These are phyloP conservation scores for Cryphonectria radicalis DNA, from an alignment of 2,329 filamentous ascomycete species.

Conservation along the genomic window DNA sequence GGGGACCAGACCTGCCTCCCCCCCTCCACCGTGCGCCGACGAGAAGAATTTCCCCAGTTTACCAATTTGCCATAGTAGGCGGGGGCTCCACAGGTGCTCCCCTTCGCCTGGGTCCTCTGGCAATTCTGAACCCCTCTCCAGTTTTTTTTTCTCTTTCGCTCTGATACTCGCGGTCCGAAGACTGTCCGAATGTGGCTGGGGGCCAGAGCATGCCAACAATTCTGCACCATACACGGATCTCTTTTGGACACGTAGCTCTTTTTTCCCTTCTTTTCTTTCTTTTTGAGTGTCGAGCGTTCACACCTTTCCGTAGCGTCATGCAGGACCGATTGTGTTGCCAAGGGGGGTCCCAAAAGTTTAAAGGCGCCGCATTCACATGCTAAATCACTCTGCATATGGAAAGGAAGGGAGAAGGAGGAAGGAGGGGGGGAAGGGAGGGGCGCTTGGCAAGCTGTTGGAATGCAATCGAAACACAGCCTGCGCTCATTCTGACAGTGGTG, in stretches of 20 bases:
- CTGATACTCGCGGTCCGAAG: conserved; percentile 28
- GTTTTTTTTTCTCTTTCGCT: conserved; percentile 27
- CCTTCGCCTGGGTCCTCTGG: conserved; percentile 14
- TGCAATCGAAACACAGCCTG: neutral
- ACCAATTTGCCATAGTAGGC: conserved; percentile 14
- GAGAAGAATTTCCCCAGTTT: conserved; percentile 27
- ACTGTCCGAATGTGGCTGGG: conserved; percentile 25
- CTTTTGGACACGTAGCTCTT: neutral
- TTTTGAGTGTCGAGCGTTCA: neutral
- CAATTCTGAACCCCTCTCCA: conserved; percentile 20
- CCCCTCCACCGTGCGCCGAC: conserved; percentile 8
- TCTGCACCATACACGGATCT: neutral
- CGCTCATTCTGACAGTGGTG: neutral
- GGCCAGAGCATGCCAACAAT: conserved; percentile 9
- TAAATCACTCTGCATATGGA: neutral
- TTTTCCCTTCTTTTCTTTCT: neutral
- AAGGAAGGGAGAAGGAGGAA: neutral
- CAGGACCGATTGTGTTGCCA: neutral
- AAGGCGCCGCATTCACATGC: conserved; percentile 14
- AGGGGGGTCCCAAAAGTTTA: neutral
- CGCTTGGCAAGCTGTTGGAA: neutral
- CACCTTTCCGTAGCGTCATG: neutral
- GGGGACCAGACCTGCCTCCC: neutral
- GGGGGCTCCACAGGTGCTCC: conserved; percentile 24
- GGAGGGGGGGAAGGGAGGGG: neutral